Evolutionary conservation across 2,329 filamentous ascomycete species (phyloP), one percentile per base, ranked within the genome.

Genomic region (Alternaria rosae): DNA sequence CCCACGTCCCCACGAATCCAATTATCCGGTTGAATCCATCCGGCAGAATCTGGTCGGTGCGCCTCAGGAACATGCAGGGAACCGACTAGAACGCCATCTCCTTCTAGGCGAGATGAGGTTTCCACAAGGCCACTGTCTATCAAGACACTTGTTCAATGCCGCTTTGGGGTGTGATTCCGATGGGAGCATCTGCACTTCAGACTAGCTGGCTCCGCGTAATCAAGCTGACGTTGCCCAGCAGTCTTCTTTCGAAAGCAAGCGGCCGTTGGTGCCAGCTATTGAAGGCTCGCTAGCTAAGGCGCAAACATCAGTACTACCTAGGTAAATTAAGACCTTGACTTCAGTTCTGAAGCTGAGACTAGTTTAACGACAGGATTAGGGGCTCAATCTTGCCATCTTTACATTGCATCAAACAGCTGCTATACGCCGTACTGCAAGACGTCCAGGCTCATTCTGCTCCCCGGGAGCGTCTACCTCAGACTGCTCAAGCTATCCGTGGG

Each of bases 1-100:
- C 35, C 35, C 35, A 38, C 35, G 35, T 38, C 35, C 35, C 35
- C 35, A 38, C n/a, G 35, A 38, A 38, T 38, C 35, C 35, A 38
- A 38, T 38, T 0, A 38, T 38, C 35, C 35, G 35, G 35, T 38
- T 38, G 35, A 17, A 38, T 38, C 35, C 35, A 38, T 17, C 35
- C n/a, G 35, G 35, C 35, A 38, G 35, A n/a, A 11, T 38, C 35
- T 38, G 35, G 35, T 38, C 35, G 35, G 35, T 38, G 35, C 35
- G 35, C 35, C 2, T 38, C 35, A 38, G 35, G 35, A 38, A 38
- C n/a, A 38, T 38, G 35, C 35, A 38, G 35, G 35, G 35, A n/a
- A 38, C 35, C 35, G 35, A 38, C n/a, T 17, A 17, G 35, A 1
- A 1, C 10, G 15, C 35, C n/a, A 2, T 38, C 35, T 38, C 0